A percentile compares a stretch with the other conserved stretches of the same genome.
Conservation (phyloP, 441 rosid genomes). For the Gossypium schwendimanii region DNA sequence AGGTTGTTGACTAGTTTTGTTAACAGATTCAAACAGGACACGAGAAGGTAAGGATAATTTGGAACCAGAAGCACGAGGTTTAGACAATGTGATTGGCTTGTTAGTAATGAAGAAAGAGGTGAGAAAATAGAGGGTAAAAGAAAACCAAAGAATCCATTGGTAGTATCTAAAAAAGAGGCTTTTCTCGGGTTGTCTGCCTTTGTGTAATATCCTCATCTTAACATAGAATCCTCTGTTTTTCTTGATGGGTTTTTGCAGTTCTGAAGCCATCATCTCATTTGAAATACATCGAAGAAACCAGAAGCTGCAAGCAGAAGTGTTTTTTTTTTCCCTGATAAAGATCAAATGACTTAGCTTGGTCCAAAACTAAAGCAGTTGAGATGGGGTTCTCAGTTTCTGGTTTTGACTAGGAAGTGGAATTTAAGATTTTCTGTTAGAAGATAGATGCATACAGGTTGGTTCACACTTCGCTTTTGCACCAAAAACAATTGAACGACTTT, state of each 20-base stretch:
- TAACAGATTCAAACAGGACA: constrained; percentile 55
- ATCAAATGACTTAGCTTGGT: neutral
- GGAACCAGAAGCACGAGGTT: constrained; percentile 30
- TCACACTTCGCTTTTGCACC: constrained; percentile 30
- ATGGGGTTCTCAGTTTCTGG: constrained; percentile 47
- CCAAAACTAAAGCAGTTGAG: constrained; percentile 28
- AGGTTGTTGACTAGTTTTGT: constrained; percentile 25
- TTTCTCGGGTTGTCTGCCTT: constrained; percentile 40
- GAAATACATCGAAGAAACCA: constrained; percentile 9
- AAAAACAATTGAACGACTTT: neutral
- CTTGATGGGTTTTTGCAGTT: constrained; percentile 32
- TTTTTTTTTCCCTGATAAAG: neutral
- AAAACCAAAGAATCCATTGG: constrained; percentile 78
- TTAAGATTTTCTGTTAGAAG: constrained; percentile 35
- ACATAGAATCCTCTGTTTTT: constrained; percentile 39
- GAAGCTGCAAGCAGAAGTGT: neutral
- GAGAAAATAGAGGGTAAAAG: constrained; percentile 63
- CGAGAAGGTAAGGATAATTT: constrained; percentile 47
- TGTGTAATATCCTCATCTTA: constrained; percentile 40
- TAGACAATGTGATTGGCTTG: constrained; percentile 40
- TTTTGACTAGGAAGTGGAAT: constrained; percentile 34
- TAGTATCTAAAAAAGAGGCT: constrained; percentile 47
- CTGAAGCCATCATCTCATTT: constrained; percentile 40
- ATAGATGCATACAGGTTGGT: constrained; percentile 25
- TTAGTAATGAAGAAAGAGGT: constrained; percentile 57